Conservation (phyloP, 176 grass and related monocot genomes). For the Themeda triandra region DNA sequence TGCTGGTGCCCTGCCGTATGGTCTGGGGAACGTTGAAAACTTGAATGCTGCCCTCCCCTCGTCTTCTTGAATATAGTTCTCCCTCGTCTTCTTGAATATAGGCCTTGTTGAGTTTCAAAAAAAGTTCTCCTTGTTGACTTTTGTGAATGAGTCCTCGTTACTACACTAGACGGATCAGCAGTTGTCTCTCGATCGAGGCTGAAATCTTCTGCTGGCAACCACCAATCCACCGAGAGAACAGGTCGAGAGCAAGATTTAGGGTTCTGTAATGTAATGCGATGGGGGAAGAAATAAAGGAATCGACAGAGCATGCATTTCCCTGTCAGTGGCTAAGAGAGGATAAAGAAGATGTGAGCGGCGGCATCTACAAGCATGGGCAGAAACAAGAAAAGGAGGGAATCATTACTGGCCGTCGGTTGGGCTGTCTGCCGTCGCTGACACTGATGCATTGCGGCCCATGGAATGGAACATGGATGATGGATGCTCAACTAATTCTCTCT, state of each 20-base stretch:
- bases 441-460: not conserved
- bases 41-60: not conserved
- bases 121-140: constrained; percentile 16
- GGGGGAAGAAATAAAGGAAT: not conserved
- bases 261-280: not conserved
- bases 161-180: not conserved
- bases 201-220: not conserved
- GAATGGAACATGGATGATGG: not conserved
- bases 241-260: not conserved
- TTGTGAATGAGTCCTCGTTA: not conserved
- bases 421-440: constrained; percentile 28
- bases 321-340: not conserved
- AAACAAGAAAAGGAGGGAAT: constrained; percentile 12
- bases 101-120: no score
- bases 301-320: not conserved
- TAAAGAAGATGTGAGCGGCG: constrained; percentile 2
- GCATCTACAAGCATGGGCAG: not conserved
- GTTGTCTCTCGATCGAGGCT: constrained; percentile 2
- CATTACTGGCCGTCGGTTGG: constrained; percentile 39
- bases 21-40: not conserved
- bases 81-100: not conserved
- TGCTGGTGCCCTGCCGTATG: constrained; percentile 6
- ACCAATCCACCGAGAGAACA: not conserved
- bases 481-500: not conserved
- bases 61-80: not conserved